Evolutionary conservation across 164 flowering plant genomes (phyloP).

Genomic region (Warburgia ugandensis): DNA sequence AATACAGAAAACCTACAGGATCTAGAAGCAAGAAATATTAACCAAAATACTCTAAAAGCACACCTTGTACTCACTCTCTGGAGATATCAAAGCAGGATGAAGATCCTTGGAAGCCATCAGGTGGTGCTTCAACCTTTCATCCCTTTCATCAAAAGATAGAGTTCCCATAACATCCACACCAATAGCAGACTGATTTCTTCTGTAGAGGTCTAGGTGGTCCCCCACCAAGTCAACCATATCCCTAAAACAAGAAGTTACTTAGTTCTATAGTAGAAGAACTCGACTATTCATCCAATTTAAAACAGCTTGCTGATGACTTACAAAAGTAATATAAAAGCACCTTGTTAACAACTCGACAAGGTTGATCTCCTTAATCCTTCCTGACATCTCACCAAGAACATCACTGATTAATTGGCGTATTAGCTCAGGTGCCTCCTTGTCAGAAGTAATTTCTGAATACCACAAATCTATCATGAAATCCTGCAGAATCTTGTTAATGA

Average conservation of each 20-base stretch:
- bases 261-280: constrained; percentile 6
- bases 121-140: constrained; percentile 85
- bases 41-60: constrained; percentile 30
- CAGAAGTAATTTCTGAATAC: constrained; percentile 87
- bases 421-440: constrained; percentile 76
- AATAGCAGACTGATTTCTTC: constrained; percentile 81
- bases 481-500: constrained; percentile 56
- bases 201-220: constrained; percentile 77
- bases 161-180: constrained; percentile 90
- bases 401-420: constrained; percentile 61
- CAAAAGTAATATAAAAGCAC: constrained; percentile 36
- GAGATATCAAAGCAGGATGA: constrained; percentile 89
- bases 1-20: too few relatives aligned
- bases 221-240: constrained; percentile 80
- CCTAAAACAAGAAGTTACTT: constrained; percentile 43
- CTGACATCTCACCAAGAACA: constrained; percentile 74
- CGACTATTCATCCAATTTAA: constrained; percentile 2
- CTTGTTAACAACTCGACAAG: constrained; percentile 91
- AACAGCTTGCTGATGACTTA: constrained; percentile 19
- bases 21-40: background rate
- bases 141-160: constrained; percentile 86
- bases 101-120: constrained; percentile 86
- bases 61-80: constrained; percentile 99
- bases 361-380: constrained; percentile 77
- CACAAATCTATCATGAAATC: constrained; percentile 89